Base-by-base conservation (phyloP, 306 rosid genomes). In the Dalbergia cochinchinensis region DNA sequence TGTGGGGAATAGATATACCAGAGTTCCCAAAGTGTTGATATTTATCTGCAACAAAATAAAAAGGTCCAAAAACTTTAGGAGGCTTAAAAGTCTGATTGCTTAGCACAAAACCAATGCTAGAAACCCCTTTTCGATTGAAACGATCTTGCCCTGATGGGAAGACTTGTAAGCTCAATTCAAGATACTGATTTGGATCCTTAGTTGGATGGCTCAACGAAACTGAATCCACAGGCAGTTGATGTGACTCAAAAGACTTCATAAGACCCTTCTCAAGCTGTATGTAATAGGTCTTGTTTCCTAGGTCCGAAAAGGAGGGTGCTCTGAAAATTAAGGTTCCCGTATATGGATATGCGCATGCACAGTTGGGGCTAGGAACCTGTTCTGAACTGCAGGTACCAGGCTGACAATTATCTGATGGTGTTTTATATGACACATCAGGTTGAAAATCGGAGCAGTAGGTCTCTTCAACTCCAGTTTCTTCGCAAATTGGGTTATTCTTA, bases 341-440 rank as follows among this genome's bases (percentile, higher is more conserved):
- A 76, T 77, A 92, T 54, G 97, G 90, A 77, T 82, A 74, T 69
- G 89, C 88, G 18, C 97, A 92, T 76, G 5, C 71, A 77, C 97
- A 92, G 37, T 71, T 87, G 48, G 92, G 91, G 78, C 90, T 90
- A 8, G 66, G 10, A 77, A 69, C 45, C 83, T 80, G 78, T 39
- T 62, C 37, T 3, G 58, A 19, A 59, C 15, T 31, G 82, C 94
- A 92, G 18, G 9, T 11, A 66, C 5, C 19, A 11, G 57, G 51
- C 20, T 2, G 4, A 71, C 94, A 92, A 54, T 76, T 66, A 53
- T 60, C 81, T 14, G 33, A 5, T 7, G 11, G 68, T 54, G 81
- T 76, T 22, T 59, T 16, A 57, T 85, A 78, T 55, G 87, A 7
- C 59, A 16, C 1, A 8, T 31, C 15, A 4, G 75, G 53, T 22